A percentile compares a stretch with the other conserved stretches of the same genome.
Evolutionary conservation across 73 alveolate genomes (phyloP).

Genomic region (Stentor roeselii): DNA sequence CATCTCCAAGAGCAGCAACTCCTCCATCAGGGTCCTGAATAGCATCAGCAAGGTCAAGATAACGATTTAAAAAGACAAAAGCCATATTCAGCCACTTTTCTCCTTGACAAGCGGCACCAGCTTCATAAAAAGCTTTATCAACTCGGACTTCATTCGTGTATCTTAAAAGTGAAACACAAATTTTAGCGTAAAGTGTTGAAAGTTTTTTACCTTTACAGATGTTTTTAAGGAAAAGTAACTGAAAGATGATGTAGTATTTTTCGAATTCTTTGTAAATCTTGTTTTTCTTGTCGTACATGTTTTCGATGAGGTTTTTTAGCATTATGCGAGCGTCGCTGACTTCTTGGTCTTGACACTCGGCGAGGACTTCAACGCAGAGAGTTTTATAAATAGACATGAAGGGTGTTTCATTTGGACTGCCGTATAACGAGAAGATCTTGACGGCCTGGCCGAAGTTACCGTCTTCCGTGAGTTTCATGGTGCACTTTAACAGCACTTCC

Average conservation of each 20-base stretch:
- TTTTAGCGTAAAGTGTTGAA: slow-evolving; percentile 76
- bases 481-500: slow-evolving; percentile 82
- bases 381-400: slow-evolving; percentile 91
- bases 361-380: slow-evolving; percentile 93
- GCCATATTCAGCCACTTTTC: slow-evolving; percentile 80
- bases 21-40: slow-evolving; percentile 93
- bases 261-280: slow-evolving; percentile 78
- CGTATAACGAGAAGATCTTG: slow-evolving; percentile 80
- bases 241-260: slow-evolving; percentile 73
- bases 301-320: slow-evolving; percentile 79
- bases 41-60: slow-evolving; percentile 95
- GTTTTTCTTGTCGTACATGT: slow-evolving; percentile 70
- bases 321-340: slow-evolving; percentile 81
- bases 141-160: slow-evolving; percentile 95
- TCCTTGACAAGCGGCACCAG: slow-evolving; percentile 95
- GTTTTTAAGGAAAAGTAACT: slow-evolving; percentile 74
- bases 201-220: slow-evolving; percentile 74
- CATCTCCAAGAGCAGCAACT: slow-evolving; percentile 85
- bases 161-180: slow-evolving; percentile 90
- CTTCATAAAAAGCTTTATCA: slow-evolving; percentile 97
- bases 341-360: slow-evolving; percentile 91
- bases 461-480: slow-evolving; percentile 73
- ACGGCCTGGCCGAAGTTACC: slow-evolving; percentile 95
- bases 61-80: slow-evolving; percentile 92
- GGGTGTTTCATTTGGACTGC: slow-evolving; percentile 86